Base-by-base conservation (phyloP, 352 stramenopile genomes). In the Globisporangium irregulare region DNA sequence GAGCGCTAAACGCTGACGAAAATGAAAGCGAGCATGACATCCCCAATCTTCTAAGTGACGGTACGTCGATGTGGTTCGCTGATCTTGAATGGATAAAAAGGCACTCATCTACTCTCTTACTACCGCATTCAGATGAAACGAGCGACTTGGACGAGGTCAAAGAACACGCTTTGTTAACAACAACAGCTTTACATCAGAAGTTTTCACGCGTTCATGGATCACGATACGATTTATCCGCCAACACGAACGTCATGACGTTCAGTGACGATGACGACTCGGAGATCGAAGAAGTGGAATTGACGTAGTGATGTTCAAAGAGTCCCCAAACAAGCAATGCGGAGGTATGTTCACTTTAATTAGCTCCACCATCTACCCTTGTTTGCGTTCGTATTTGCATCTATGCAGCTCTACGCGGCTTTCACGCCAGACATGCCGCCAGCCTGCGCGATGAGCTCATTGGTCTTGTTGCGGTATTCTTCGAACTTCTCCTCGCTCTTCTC, bases 381-480 rank as follows among this genome's bases (percentile, higher is more conserved):
- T 64, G 27, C 4, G 15, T 54, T 43, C 32, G 18, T 18, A 5
- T 65, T 62, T n/a, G 18, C 46, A 15, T 57, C 34, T n/a, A 38
- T 64, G 34, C 59, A 46, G 46, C 15, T 70, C 63, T 86, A 87
- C 27, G 75, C 66, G 18, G 63, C 65, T 60, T 86, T 86, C 41
- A 86, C 69, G 3, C 73, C 68, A 7, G 61, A 67, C 64, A 89
- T 84, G 43, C 86, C 87, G 9, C 86, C 86, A n/a, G 84, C 79
- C 63, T 94, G 86, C 8, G 83, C 80, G 48, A 93, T 82, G 50
- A 95, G 81, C n/a, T 79, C 71, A 51, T 87, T 80, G 36, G 88
- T 95, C 72, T 92, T 92, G 24, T 79, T 70, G 64, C 82, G 80
- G 71, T 93, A 95, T 64, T 92, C 73, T 18, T 94, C 66, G 63